Evolutionary conservation across 2,329 filamentous ascomycete genomes (phyloP).

Genomic region (Scleromitrula shiraiana): DNA sequence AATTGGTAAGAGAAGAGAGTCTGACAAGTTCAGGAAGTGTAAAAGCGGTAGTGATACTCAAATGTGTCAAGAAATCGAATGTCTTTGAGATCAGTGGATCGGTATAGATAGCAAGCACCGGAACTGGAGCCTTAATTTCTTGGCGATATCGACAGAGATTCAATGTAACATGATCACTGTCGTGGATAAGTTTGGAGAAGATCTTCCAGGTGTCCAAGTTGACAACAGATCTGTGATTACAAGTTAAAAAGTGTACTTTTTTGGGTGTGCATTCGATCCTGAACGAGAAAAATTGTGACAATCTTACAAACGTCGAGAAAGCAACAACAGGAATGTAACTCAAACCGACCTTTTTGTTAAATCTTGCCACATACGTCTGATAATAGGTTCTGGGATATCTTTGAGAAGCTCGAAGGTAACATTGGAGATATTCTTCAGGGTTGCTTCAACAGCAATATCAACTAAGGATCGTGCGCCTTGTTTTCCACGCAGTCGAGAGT

Average conservation of each 20-base stretch:
- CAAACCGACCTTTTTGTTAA: background rate
- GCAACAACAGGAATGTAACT: background rate
- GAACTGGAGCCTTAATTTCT: conserved; percentile 16
- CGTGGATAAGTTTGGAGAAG: conserved; percentile 22
- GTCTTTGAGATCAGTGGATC: conserved; percentile 22
- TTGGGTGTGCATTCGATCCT: too few relatives aligned
- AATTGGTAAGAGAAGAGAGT: conserved; percentile 26
- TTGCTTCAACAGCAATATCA: background rate
- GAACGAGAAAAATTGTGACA: too few relatives aligned
- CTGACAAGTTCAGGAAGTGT: conserved; percentile 24
- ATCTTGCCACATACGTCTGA: background rate
- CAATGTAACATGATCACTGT: conserved; percentile 12
- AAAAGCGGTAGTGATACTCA: conserved; percentile 26
- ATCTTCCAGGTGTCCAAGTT: conserved; percentile 25
- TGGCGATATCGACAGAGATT: conserved; percentile 23
- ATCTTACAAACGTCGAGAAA: too few relatives aligned
- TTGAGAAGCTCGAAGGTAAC: background rate
- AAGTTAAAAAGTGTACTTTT: too few relatives aligned
- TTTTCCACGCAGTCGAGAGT: background rate
- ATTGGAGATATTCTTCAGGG: background rate
- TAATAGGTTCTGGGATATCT: background rate
- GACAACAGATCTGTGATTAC: conserved; percentile 17
- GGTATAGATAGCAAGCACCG: conserved; percentile 22
- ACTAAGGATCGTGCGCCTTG: background rate
- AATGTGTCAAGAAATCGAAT: conserved; percentile 27